A percentile compares a stretch with the other conserved stretches of the same genome.
Conservation (phyloP, 148 eudicot genomes). For the Polygonum aviculare region DNA sequence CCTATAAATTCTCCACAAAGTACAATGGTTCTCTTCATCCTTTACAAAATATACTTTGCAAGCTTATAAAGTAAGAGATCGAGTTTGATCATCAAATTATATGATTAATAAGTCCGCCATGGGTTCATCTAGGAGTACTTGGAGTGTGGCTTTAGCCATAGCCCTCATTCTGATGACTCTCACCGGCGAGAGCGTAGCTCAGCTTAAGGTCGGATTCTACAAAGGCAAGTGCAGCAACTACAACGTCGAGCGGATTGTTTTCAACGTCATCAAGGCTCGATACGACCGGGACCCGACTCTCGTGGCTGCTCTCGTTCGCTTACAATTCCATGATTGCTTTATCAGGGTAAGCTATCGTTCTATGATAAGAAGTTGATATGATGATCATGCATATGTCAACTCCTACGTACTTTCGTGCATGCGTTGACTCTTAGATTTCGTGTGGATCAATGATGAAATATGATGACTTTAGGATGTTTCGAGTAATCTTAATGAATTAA, state of each 20-base stretch:
- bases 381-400: not conserved
- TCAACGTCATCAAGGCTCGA: constrained; percentile 8
- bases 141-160: constrained; percentile 10
- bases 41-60: not conserved
- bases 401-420: not conserved
- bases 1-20: not conserved
- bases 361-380: not conserved
- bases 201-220: constrained; percentile 33
- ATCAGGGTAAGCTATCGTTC: constrained; percentile 23
- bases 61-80: not conserved
- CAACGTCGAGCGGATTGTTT: constrained; percentile 34
- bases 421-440: too few species aligned
- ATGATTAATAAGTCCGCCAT: not conserved
- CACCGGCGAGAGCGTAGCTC: constrained; percentile 16
- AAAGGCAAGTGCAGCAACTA: constrained; percentile 22
- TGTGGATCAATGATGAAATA: too few species aligned
- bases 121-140: not conserved
- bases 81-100: not conserved
- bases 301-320: constrained; percentile 29
- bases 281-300: constrained; percentile 14
- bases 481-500: too few species aligned
- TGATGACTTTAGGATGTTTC: too few species aligned
- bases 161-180: constrained; percentile 23
- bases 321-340: constrained; percentile 54
- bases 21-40: not conserved